These are phyloP conservation scores for Didymellaceae sp. DNA, from an alignment of 2,329 filamentous ascomycete species.

Conservation along the genomic window DNA sequence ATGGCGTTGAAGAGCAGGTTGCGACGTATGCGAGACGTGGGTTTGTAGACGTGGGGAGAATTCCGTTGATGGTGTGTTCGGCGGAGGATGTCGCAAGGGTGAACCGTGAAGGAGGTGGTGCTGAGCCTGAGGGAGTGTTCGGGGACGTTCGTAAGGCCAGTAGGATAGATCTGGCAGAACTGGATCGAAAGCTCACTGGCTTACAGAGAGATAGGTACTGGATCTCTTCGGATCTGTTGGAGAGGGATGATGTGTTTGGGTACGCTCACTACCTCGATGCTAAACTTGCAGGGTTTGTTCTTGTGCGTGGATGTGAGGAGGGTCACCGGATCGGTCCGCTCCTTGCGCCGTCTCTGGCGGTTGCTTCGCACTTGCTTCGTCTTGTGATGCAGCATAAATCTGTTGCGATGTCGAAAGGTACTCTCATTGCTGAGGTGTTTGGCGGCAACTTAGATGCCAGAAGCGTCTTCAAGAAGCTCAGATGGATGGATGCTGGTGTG, in stretches of 20 bases:
- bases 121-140: constrained; percentile 11
- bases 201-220: constrained; percentile 42
- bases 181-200: constrained; percentile 42
- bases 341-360: constrained; percentile 36
- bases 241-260: constrained; percentile 38
- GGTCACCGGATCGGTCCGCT: constrained; percentile 48
- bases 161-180: constrained; percentile 19
- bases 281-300: constrained; percentile 35
- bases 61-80: constrained; percentile 38
- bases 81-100: neutral
- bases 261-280: constrained; percentile 26
- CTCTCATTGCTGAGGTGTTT: constrained; percentile 45
- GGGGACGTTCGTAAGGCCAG: neutral
- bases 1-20: constrained; percentile 48
- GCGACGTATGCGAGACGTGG: constrained; percentile 44
- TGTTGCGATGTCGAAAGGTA: constrained; percentile 22
- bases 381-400: constrained; percentile 30
- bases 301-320: constrained; percentile 40
- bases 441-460: constrained; percentile 21
- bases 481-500: constrained; percentile 36
- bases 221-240: constrained; percentile 36
- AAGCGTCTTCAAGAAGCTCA: constrained; percentile 43
- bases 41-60: constrained; percentile 37
- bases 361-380: constrained; percentile 35
- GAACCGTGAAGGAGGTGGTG: constrained; percentile 9